Evolutionary conservation across 371 early-diverging fungal species (phyloP).

Genomic region (Chytridium lagenaria): DNA sequence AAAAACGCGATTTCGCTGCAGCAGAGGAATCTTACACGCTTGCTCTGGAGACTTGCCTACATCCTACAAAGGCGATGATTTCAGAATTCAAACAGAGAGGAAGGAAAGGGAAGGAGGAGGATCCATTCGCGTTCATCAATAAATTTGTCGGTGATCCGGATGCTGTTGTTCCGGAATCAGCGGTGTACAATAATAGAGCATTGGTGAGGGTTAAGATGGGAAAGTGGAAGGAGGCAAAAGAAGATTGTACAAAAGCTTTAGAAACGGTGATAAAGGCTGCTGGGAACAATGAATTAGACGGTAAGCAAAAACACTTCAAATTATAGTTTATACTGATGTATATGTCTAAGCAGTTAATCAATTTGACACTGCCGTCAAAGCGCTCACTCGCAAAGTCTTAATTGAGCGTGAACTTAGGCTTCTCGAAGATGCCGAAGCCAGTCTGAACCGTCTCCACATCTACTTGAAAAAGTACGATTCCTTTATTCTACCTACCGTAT

Average conservation of each 20-base stretch:
- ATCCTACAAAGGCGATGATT: conserved; percentile 14
- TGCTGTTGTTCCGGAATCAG: neutral
- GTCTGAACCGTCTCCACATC: neutral
- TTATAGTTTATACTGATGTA: no score
- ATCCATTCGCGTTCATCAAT: conserved; percentile 5
- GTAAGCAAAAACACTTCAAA: neutral
- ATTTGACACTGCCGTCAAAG: neutral
- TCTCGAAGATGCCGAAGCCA: neutral
- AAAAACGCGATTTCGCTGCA: neutral
- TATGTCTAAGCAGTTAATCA: neutral
- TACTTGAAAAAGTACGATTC: neutral
- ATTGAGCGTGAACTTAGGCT: neutral
- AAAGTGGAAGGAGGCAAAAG: neutral
- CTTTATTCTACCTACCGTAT: no score
- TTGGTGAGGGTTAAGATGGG: neutral
- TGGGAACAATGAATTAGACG: neutral
- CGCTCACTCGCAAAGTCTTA: neutral
- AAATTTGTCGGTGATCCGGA: neutral
- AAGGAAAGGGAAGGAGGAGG: neutral
- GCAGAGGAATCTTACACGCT: conserved; percentile 2
- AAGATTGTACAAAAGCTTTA: neutral
- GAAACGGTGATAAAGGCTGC: neutral
- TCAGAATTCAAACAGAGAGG: neutral
- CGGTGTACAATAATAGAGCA: neutral
- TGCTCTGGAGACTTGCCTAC: neutral